Percentiles rank a stretch among this genome's conserved stretches.
These are phyloP conservation scores for Myriosclerotinia scirpicola DNA, from an alignment of 2,329 filamentous ascomycete genomes.

Conservation along the genomic window DNA sequence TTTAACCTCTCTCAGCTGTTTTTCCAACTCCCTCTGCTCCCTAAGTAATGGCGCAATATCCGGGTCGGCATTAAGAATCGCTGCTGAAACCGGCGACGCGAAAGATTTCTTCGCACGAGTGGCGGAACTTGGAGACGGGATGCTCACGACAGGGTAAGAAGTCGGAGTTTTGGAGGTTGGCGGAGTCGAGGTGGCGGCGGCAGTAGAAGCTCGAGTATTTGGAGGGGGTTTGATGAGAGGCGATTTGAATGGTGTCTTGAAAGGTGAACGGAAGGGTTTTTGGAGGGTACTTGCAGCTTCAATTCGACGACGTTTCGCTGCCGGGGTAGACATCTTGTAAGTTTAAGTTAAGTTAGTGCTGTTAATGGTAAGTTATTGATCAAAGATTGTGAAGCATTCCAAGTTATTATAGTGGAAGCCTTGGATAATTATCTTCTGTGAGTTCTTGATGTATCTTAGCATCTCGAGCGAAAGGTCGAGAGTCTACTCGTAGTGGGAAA, in stretches of 20 bases:
- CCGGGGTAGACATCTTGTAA: constrained; percentile 48
- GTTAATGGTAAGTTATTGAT: constrained; percentile 32
- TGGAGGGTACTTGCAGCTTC: constrained; percentile 59
- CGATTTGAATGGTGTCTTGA: constrained; percentile 48
- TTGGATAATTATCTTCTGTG: constrained; percentile 1
- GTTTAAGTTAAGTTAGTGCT: constrained; percentile 35
- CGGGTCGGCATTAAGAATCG: constrained; percentile 38
- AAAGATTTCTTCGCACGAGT: constrained; percentile 31
- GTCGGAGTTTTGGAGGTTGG: constrained; percentile 15
- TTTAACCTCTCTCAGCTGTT: constrained; percentile 36
- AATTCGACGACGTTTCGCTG: constrained; percentile 63
- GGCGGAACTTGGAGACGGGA: constrained; percentile 18
- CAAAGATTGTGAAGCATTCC: constrained; percentile 31
- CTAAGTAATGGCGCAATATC: constrained; percentile 40
- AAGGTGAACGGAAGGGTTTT: constrained; percentile 72
- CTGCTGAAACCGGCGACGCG: constrained; percentile 39
- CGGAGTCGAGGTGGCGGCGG: constrained; percentile 5
- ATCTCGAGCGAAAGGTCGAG: background rate
- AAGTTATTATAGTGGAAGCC: background rate
- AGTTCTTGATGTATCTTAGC: background rate
- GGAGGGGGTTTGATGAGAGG: constrained; percentile 27
- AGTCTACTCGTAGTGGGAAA: too few relatives aligned
- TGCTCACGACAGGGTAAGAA: constrained; percentile 18
- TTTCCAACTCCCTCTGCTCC: constrained; percentile 40
- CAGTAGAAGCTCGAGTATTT: constrained; percentile 27